Percentiles rank a stretch among this genome's conserved stretches.
phyloP scores from a whole-genome alignment of 2,329 filamentous ascomycete genomes.

The Phialemoniopsis sp. region DNA sequence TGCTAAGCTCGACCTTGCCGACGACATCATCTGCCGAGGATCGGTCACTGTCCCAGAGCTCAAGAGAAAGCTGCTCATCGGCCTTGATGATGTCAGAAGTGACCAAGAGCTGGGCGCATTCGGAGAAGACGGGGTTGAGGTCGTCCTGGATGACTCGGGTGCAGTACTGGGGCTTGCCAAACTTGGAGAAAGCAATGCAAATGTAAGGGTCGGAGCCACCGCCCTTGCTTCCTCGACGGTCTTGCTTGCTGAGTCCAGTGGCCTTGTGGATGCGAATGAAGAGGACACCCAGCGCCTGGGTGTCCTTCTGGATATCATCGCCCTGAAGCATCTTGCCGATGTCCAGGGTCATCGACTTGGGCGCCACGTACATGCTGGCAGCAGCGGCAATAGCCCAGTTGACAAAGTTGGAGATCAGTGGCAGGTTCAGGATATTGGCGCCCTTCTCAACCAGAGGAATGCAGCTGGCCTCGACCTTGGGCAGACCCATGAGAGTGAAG shows the following conservation, averaged over 20 bases:
- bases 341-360: constrained; percentile 90
- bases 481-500: constrained; percentile 90
- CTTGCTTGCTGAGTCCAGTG: constrained; percentile 84
- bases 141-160: constrained; percentile 95
- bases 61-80: constrained; percentile 87
- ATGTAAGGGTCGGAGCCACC: constrained; percentile 96
- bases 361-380: constrained; percentile 86
- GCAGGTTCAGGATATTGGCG: constrained; percentile 86
- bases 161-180: constrained; percentile 96
- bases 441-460: constrained; percentile 89
- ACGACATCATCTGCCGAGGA: constrained; percentile 92
- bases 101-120: constrained; percentile 79
- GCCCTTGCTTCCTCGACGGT: constrained; percentile 72
- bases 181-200: constrained; percentile 91
- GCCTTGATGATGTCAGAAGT: constrained; percentile 88
- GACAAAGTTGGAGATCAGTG: constrained; percentile 92
- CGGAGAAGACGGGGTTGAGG: constrained; percentile 88
- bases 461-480: constrained; percentile 84
- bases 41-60: constrained; percentile 94
- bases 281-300: constrained; percentile 79
- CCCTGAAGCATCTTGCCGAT: constrained; percentile 87
- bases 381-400: constrained; percentile 90
- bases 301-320: constrained; percentile 88
- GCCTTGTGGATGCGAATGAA: constrained; percentile 92
- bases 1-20: constrained; percentile 88